Conservation (phyloP, 495 filamentous ascomycete species). For the Neurospora sp. region DNA sequence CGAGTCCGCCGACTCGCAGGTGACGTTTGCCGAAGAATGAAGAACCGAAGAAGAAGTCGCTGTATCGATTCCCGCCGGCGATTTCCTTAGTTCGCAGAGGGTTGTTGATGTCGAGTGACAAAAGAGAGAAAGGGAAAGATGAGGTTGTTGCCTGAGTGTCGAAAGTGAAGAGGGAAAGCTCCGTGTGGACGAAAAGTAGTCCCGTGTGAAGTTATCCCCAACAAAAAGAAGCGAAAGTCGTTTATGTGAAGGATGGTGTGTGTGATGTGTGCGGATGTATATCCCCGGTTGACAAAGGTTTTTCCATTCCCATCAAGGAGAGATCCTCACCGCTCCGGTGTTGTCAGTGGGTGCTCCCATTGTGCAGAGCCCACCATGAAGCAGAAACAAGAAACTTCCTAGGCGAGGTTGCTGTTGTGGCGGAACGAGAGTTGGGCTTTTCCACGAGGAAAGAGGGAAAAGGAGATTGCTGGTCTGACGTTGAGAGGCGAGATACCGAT, state of each 20-base stretch:
- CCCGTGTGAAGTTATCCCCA: not conserved
- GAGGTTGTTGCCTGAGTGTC: not conserved
- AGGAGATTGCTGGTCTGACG: not conserved
- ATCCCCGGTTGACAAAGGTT: not conserved
- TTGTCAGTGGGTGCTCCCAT: not conserved
- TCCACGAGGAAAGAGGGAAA: not conserved
- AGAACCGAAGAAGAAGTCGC: not conserved
- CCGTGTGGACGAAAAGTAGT: not conserved
- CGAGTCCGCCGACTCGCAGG: not conserved
- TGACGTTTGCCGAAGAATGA: not conserved
- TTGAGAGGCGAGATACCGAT: not conserved
- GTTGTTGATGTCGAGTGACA: not conserved
- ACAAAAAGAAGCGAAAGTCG: not conserved
- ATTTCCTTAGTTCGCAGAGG: not conserved
- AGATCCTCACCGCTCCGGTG: not conserved
- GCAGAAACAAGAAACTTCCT: not conserved
- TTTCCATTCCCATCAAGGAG: not conserved
- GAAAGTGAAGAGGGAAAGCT: not conserved
- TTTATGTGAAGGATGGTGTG: not conserved
- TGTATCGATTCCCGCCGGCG: not conserved
- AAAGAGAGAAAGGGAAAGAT: not conserved
- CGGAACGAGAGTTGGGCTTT: not conserved
- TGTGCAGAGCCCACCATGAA: not conserved
- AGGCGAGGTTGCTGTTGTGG: not conserved
- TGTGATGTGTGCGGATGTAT: not conserved